Conservation (phyloP, 2,329 filamentous ascomycete genomes). For the Polychaeton citri region DNA sequence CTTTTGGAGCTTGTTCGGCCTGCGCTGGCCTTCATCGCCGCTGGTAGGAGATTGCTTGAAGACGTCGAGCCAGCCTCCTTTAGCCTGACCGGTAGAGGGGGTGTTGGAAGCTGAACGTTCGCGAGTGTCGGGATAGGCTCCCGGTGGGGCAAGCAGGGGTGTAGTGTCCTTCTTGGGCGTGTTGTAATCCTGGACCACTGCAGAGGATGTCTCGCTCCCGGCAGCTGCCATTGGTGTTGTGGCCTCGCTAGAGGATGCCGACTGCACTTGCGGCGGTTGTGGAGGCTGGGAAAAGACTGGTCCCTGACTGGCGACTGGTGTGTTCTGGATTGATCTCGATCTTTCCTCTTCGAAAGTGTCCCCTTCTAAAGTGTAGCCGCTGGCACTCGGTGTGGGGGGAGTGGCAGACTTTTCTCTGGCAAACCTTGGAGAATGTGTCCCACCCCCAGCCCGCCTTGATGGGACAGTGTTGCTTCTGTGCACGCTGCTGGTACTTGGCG, state of each 20-base stretch:
- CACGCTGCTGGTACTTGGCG: conserved; percentile 35
- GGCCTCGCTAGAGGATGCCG: conserved; percentile 26
- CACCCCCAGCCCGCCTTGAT: conserved; percentile 60
- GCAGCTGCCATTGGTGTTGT: conserved; percentile 20
- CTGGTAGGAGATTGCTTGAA: conserved; percentile 56
- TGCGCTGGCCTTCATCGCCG: conserved; percentile 36
- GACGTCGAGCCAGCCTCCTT: conserved; percentile 43
- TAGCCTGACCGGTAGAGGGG: conserved; percentile 14
- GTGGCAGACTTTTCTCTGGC: conserved; percentile 38
- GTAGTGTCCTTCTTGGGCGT: conserved; percentile 22
- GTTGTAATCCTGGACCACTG: conserved; percentile 14
- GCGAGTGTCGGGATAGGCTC: conserved; percentile 7
- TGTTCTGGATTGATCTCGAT: conserved; percentile 16
- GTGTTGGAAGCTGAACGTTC: conserved; percentile 17
- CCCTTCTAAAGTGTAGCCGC: conserved; percentile 5
- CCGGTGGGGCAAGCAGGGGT: conserved; percentile 21
- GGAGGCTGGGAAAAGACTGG: conserved; percentile 14
- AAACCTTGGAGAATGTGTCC: conserved; percentile 54
- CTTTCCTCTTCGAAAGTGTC: conserved; percentile 10
- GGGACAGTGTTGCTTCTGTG: conserved; percentile 83
- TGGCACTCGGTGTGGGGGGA: conserved; percentile 33
- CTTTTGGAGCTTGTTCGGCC: conserved; percentile 85
- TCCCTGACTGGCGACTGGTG: conserved; percentile 15
- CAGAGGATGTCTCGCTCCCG: conserved; percentile 16
- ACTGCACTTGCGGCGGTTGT: conserved; percentile 24